Evolutionary conservation across 805 yeast genomes (phyloP).

Genomic region (Sugiyamaella americana): DNA sequence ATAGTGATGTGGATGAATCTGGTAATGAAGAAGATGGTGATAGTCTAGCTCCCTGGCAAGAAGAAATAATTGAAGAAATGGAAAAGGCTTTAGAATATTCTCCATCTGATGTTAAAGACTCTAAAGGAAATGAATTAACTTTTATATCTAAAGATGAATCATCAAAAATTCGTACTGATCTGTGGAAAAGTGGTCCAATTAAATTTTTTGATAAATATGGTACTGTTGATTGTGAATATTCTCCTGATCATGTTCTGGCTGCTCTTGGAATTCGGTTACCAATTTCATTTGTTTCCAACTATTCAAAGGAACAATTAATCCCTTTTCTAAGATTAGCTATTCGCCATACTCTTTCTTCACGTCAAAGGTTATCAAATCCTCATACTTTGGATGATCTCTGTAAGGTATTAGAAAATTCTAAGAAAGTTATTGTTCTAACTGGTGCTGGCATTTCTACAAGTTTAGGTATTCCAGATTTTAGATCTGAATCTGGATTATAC

Average conservation of each 20-base stretch:
- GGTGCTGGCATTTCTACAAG: conserved; percentile 94
- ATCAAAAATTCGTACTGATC: conserved; percentile 42
- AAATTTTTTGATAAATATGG: conserved; percentile 51
- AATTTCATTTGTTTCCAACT: conserved; percentile 25
- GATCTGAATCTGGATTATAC: conserved; percentile 84
- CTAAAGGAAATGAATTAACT: conserved; percentile 17
- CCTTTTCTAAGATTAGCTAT: conserved; percentile 14
- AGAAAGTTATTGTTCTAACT: conserved; percentile 65
- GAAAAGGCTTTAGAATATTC: conserved; percentile 21
- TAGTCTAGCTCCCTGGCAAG: conserved; percentile 13
- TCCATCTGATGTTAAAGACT: not conserved
- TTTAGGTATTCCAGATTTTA: conserved; percentile 85
- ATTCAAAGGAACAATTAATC: conserved; percentile 14
- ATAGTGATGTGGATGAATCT: conserved; percentile 10
- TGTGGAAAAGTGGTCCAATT: conserved; percentile 56
- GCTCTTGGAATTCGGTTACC: conserved; percentile 55
- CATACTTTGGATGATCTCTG: conserved; percentile 54
- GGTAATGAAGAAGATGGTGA: conserved; percentile 14
- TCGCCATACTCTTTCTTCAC: conserved; percentile 27
- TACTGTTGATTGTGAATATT: conserved; percentile 29
- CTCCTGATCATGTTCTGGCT: conserved; percentile 50
- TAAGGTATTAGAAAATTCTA: conserved; percentile 46
- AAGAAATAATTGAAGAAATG: conserved; percentile 21
- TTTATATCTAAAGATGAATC: conserved; percentile 37
- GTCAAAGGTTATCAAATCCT: conserved; percentile 21